phyloP scores from a whole-genome alignment of 805 yeast species.

The Kodamaea hsintzibuensis region DNA sequence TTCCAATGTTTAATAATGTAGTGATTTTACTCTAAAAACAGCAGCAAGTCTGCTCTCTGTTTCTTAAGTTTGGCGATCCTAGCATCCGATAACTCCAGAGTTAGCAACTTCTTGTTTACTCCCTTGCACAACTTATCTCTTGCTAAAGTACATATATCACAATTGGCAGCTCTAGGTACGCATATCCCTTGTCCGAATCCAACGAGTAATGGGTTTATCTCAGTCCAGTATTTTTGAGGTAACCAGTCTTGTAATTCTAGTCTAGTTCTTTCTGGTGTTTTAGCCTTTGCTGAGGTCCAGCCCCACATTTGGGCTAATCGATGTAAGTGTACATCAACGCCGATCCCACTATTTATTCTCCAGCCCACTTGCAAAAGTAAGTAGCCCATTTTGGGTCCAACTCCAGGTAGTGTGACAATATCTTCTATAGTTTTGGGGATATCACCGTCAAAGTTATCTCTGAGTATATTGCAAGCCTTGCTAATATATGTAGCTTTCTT shows the following conservation, averaged over 20 bases:
- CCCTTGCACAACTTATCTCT: slow-evolving; percentile 56
- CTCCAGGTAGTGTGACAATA: slow-evolving; percentile 76
- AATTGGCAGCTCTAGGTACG: slow-evolving; percentile 64
- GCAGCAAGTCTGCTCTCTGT: slow-evolving; percentile 31
- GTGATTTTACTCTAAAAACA: not conserved
- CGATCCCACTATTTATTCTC: slow-evolving; percentile 78
- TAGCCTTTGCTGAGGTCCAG: slow-evolving; percentile 58
- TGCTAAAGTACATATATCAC: slow-evolving; percentile 68
- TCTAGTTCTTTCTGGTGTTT: slow-evolving; percentile 78
- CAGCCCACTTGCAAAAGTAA: slow-evolving; percentile 80
- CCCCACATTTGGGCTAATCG: slow-evolving; percentile 77
- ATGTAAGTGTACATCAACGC: slow-evolving; percentile 91
- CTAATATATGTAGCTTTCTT: slow-evolving; percentile 75
- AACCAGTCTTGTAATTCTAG: slow-evolving; percentile 70
- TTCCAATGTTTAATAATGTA: no score
- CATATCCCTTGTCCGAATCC: slow-evolving; percentile 95
- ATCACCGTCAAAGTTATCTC: slow-evolving; percentile 56
- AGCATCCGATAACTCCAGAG: slow-evolving; percentile 22
- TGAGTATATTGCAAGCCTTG: slow-evolving; percentile 55
- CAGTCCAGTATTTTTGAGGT: slow-evolving; percentile 74
- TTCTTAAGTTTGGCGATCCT: slow-evolving; percentile 29
- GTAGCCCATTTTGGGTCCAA: slow-evolving; percentile 95
- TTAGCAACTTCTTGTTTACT: slow-evolving; percentile 48
- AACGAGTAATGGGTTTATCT: slow-evolving; percentile 81
- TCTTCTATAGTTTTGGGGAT: slow-evolving; percentile 72